phyloP scores from a whole-genome alignment of 345 rosid genomes.

The Melastoma malabathricum region DNA sequence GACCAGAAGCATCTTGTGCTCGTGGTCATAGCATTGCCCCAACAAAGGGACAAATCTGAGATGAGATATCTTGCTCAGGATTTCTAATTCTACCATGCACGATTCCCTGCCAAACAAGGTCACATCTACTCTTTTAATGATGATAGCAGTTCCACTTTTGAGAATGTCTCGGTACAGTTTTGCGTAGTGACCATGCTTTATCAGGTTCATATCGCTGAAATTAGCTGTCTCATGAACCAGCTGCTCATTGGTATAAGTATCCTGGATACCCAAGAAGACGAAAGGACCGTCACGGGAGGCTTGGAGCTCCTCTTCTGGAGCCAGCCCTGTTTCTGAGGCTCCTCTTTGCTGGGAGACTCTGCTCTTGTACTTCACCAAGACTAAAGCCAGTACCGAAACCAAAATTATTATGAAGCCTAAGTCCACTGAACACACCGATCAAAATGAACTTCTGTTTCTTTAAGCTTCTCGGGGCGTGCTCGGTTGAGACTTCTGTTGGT shows the following conservation, averaged over 20 bases:
- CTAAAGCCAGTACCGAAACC: slow-evolving; percentile 21
- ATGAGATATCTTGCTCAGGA: slow-evolving; percentile 54
- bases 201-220: slow-evolving; percentile 46
- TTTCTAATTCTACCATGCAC: slow-evolving; percentile 45
- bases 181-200: slow-evolving; percentile 82
- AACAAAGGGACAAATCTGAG: slow-evolving; percentile 59
- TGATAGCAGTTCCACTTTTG: slow-evolving; percentile 43
- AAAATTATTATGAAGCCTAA: slow-evolving; percentile 29
- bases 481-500: slow-evolving; percentile 12
- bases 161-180: slow-evolving; percentile 54
- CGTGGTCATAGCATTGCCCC: slow-evolving; percentile 67
- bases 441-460: slow-evolving; percentile 26
- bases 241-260: slow-evolving; percentile 52
- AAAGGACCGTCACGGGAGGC: slow-evolving; percentile 26
- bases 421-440: slow-evolving; percentile 39
- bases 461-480: slow-evolving; percentile 15
- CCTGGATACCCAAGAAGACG: slow-evolving; percentile 36
- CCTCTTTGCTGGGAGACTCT: slow-evolving; percentile 26
- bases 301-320: slow-evolving; percentile 38
- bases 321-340: slow-evolving; percentile 36
- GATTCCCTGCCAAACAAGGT: slow-evolving; percentile 35
- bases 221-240: slow-evolving; percentile 44
- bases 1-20: slow-evolving; percentile 62
- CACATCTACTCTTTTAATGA: slow-evolving; percentile 53
- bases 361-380: slow-evolving; percentile 20